phyloP scores from a whole-genome alignment of 805 yeast species.

The Torulaspora microellipsoides region DNA sequence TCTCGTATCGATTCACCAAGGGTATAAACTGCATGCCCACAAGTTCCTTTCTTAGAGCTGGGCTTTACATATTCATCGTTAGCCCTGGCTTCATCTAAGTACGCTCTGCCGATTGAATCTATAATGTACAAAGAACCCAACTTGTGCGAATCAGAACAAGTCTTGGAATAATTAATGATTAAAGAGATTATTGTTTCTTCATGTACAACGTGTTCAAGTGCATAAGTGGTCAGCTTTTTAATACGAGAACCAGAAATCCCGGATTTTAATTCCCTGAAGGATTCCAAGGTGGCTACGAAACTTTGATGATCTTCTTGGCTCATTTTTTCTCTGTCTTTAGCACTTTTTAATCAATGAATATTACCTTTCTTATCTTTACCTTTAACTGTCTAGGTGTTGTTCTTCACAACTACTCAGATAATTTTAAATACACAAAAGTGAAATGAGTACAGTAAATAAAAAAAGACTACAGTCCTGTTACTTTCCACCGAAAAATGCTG shows the following conservation, averaged over 20 bases:
- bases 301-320: constrained; percentile 27
- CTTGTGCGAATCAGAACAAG: constrained; percentile 74
- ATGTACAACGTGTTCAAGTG: constrained; percentile 57
- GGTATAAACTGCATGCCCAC: constrained; percentile 65
- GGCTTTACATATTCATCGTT: constrained; percentile 44
- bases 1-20: constrained; percentile 61
- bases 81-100: constrained; percentile 67
- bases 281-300: constrained; percentile 40
- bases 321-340: constrained; percentile 1
- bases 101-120: constrained; percentile 87
- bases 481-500: constrained; percentile 4
- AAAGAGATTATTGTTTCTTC: constrained; percentile 27
- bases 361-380: background rate
- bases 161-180: constrained; percentile 49
- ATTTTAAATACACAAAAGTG: constrained; percentile 4
- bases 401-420: constrained; percentile 7
- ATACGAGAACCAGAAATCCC: constrained; percentile 97
- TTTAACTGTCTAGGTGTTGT: background rate
- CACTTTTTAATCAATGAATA: too few relatives aligned
- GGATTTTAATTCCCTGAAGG: constrained; percentile 54
- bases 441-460: constrained; percentile 1
- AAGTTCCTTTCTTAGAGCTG: constrained; percentile 63
- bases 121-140: constrained; percentile 87
- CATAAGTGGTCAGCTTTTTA: constrained; percentile 74
- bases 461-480: constrained; percentile 12